Percentiles rank a stretch among this genome's conserved stretches.
phyloP scores from a whole-genome alignment of 805 yeast species.

The Saccharomyces kudriavzevii region DNA sequence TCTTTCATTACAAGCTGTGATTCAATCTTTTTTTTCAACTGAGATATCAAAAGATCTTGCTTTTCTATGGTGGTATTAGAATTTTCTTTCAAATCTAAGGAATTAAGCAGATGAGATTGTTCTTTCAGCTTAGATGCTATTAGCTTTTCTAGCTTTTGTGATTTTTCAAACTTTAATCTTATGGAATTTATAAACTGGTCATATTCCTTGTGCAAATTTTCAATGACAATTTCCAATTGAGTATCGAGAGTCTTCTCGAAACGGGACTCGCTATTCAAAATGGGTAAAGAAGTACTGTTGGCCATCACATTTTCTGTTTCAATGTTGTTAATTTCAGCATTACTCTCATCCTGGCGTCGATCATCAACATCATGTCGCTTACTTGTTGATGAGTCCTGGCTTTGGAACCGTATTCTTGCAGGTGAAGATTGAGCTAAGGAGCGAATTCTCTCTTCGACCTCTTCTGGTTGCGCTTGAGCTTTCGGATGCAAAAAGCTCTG shows the following conservation, averaged over 20 bases:
- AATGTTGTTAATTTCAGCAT: conserved; percentile 1
- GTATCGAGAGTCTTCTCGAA: conserved; percentile 13
- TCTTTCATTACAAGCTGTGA: not conserved
- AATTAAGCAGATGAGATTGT: conserved; percentile 7
- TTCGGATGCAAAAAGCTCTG: not conserved
- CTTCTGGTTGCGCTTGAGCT: not conserved
- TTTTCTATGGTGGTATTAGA: not conserved
- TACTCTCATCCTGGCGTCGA: not conserved
- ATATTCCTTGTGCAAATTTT: conserved; percentile 25
- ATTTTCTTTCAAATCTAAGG: conserved; percentile 5
- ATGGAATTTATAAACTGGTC: conserved; percentile 23
- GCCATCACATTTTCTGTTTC: conserved; percentile 8
- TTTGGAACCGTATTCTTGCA: not conserved
- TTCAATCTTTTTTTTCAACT: conserved; percentile 8
- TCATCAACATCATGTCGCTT: not conserved
- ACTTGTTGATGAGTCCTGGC: not conserved
- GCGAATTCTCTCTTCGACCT: not conserved
- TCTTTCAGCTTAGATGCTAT: conserved; percentile 17
- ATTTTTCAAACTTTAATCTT: conserved; percentile 14
- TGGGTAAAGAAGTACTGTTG: conserved; percentile 12
- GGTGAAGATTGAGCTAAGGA: not conserved
- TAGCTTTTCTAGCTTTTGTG: conserved; percentile 13
- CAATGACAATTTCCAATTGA: conserved; percentile 22
- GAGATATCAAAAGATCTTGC: not conserved
- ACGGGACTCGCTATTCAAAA: not conserved